phyloP scores from a whole-genome alignment of 441 rosid species.

The Mallotus japonicus region DNA sequence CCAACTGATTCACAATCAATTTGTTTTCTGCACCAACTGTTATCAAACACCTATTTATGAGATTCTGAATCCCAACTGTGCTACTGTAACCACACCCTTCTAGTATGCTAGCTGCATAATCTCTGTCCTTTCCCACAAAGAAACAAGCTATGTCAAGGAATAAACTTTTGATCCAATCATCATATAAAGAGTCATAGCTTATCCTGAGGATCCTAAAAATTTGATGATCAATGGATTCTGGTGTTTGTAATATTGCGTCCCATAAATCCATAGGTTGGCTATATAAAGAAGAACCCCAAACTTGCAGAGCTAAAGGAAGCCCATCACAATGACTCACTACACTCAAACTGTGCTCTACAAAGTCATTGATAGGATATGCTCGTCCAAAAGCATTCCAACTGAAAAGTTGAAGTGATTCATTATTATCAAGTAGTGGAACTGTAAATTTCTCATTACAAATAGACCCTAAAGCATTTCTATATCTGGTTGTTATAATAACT shows the following conservation, averaged over 20 bases:
- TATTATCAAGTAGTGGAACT: background rate
- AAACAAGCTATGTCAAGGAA: slow-evolving; percentile 11
- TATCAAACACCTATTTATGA: background rate
- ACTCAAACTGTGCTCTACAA: background rate
- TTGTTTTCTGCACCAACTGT: background rate
- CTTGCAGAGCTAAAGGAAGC: slow-evolving; percentile 2
- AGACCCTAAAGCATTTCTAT: background rate
- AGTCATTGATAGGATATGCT: background rate
- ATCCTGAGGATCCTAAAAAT: background rate
- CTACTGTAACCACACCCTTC: background rate
- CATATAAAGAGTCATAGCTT: background rate
- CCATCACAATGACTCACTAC: background rate
- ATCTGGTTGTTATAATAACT: background rate
- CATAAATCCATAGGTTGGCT: background rate
- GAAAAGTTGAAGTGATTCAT: background rate
- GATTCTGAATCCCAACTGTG: background rate
- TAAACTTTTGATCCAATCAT: background rate
- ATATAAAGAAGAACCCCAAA: slow-evolving; percentile 1
- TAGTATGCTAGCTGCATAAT: background rate
- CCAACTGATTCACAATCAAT: background rate
- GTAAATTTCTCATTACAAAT: background rate
- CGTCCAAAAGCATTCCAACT: slow-evolving; percentile 5
- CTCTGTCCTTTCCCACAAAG: background rate
- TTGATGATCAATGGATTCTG: background rate
- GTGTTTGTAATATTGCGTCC: background rate